phyloP scores from a whole-genome alignment of 495 filamentous ascomycete species.

The Hypoxylon lienhwacheense region DNA sequence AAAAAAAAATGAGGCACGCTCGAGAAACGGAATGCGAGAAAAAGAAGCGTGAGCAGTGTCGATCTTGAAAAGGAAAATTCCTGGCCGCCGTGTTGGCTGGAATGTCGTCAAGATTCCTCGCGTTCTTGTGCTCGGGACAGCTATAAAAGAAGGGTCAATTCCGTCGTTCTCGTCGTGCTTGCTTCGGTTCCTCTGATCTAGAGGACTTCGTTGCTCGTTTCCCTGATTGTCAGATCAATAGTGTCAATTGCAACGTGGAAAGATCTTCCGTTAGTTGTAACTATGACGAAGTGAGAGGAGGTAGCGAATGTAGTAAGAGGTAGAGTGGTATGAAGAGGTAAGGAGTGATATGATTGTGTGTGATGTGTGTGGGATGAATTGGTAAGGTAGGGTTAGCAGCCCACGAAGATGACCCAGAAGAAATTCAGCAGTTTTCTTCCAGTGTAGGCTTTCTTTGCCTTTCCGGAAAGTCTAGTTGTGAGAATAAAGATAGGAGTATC shows the following conservation, averaged over 20 bases:
- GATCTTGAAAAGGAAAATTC: constrained; percentile 37
- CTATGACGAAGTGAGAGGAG: constrained; percentile 7
- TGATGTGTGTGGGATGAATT: no score
- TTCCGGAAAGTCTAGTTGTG: constrained; percentile 22
- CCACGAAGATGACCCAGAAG: no score
- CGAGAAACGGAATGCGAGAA: constrained; percentile 35
- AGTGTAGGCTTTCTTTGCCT: constrained; percentile 34
- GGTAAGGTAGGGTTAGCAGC: no score
- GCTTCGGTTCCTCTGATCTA: constrained; percentile 13
- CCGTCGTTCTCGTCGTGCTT: constrained; percentile 5
- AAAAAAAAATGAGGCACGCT: no score
- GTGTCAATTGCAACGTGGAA: no score
- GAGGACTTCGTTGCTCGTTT: constrained; percentile 3
- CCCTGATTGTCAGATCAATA: constrained; percentile 33
- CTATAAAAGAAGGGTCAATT: constrained; percentile 18
- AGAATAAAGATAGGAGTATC: constrained; percentile 29
- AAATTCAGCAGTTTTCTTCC: constrained; percentile 34
- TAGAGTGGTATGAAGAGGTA: no score
- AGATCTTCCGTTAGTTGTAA: no score
- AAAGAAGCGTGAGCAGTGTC: no score
- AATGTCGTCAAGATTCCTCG: constrained; percentile 19
- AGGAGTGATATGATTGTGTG: constrained; percentile 13
- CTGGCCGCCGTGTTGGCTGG: constrained; percentile 24
- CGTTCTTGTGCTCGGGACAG: constrained; percentile 2
- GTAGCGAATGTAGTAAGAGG: constrained; percentile 8